Percentiles rank a stretch among this genome's conserved stretches.
phyloP scores from a whole-genome alignment of 345 rosid species.

The Hirschfeldia incana region DNA sequence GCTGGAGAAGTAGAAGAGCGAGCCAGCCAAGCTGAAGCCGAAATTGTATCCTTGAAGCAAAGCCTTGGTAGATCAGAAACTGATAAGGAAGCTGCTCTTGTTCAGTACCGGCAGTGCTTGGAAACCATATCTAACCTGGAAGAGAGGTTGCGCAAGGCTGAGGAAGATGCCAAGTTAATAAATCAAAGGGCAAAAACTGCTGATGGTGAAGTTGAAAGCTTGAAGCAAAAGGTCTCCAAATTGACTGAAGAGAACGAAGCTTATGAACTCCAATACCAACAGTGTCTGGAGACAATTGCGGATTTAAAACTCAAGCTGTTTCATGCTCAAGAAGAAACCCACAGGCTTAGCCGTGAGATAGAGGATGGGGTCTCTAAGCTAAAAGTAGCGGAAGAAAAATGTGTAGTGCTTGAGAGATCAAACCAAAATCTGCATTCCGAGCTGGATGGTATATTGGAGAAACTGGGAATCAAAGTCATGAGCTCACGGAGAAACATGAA shows the following conservation, averaged over 20 bases:
- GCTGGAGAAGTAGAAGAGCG: constrained; percentile 63
- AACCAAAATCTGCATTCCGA: constrained; percentile 74
- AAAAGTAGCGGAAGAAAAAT: constrained; percentile 81
- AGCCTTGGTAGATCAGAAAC: constrained; percentile 58
- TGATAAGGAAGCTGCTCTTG: constrained; percentile 67
- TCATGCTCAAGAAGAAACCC: constrained; percentile 62
- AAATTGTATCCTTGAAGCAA: constrained; percentile 54
- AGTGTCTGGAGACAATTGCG: constrained; percentile 71
- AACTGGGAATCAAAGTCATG: constrained; percentile 66
- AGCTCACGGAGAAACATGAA: constrained; percentile 81
- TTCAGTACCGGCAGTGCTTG: constrained; percentile 54
- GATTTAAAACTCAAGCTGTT: constrained; percentile 65
- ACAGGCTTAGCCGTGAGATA: constrained; percentile 67
- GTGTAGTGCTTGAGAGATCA: constrained; percentile 69
- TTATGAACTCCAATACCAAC: constrained; percentile 62
- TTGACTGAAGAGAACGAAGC: constrained; percentile 71
- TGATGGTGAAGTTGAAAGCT: constrained; percentile 65
- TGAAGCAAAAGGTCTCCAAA: constrained; percentile 59
- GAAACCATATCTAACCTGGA: constrained; percentile 62
- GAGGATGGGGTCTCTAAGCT: constrained; percentile 66
- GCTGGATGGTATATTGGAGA: constrained; percentile 58
- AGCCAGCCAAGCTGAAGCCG: constrained; percentile 63
- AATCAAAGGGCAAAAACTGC: constrained; percentile 61
- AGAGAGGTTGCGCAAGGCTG: constrained; percentile 58
- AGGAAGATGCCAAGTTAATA: constrained; percentile 55